phyloP scores from a whole-genome alignment of 1,284 basidiomycete genomes.

The Marasmius oreades region DNA sequence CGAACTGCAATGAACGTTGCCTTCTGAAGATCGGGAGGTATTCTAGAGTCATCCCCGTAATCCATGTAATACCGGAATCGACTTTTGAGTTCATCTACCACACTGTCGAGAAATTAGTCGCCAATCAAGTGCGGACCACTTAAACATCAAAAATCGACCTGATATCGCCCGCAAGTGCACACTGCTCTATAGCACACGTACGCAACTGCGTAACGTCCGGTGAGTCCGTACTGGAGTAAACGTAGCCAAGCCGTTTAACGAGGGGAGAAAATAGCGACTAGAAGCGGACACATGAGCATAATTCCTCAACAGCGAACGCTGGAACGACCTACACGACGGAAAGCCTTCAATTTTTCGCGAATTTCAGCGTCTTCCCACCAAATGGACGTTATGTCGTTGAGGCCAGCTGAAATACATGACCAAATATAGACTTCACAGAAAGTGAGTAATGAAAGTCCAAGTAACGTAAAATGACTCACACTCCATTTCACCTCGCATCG shows the following conservation, averaged over 20 bases:
- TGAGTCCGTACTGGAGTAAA: slow-evolving; percentile 67
- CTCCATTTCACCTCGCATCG: slow-evolving; percentile 72
- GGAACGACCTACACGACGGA: slow-evolving; percentile 53
- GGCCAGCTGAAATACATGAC: slow-evolving; percentile 57
- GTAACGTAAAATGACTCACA: slow-evolving; percentile 42
- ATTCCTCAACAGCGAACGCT: background rate
- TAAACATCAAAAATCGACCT: slow-evolving; percentile 37
- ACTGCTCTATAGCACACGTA: slow-evolving; percentile 69
- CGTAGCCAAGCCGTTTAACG: slow-evolving; percentile 79
- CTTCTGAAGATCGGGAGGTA: slow-evolving; percentile 74
- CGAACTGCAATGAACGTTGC: slow-evolving; percentile 47
- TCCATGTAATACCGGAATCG: slow-evolving; percentile 76
- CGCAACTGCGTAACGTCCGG: slow-evolving; percentile 76
- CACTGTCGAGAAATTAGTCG: slow-evolving; percentile 36
- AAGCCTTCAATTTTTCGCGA: slow-evolving; percentile 56
- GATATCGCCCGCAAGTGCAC: slow-evolving; percentile 62
- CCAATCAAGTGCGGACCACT: too few species aligned
- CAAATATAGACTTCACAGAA: slow-evolving; percentile 61
- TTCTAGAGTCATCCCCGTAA: slow-evolving; percentile 75
- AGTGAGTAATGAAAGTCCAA: background rate
- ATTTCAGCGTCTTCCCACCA: slow-evolving; percentile 86
- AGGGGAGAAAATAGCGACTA: slow-evolving; percentile 78
- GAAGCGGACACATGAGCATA: background rate
- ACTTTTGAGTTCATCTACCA: slow-evolving; percentile 68
- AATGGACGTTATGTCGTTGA: slow-evolving; percentile 56